phyloP scores from a whole-genome alignment of 1,139 yeast genomes.

The Geotrichum carabidarum region DNA sequence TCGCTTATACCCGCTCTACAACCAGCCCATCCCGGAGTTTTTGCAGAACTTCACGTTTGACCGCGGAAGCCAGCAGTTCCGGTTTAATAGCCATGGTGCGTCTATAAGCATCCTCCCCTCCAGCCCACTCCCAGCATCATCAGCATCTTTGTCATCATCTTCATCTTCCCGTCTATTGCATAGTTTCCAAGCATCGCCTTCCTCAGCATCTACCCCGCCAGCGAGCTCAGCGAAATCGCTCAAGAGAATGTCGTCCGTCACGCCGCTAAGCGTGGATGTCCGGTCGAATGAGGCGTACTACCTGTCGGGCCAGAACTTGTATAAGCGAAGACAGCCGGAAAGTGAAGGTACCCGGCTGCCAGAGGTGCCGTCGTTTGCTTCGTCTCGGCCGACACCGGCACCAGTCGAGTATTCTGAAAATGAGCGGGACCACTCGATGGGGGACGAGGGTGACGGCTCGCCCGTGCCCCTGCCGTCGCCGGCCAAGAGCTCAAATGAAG shows the following conservation, averaged over 20 bases:
- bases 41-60: constrained; percentile 10
- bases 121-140: not conserved
- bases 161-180: no score
- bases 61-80: constrained; percentile 2
- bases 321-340: constrained; percentile 1
- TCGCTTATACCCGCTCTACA: constrained; percentile 12
- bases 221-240: not conserved
- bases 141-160: not conserved
- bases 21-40: not conserved
- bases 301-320: not conserved
- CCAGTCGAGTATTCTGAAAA: constrained; percentile 4
- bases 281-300: not conserved
- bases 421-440: not conserved
- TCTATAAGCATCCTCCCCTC: not conserved
- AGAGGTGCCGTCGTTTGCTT: not conserved
- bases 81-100: not conserved
- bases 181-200: not conserved
- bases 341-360: not conserved
- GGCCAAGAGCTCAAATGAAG: constrained; percentile 3
- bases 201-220: not conserved
- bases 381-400: not conserved
- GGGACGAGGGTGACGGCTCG: constrained; percentile 2
- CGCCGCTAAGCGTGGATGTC: not conserved
- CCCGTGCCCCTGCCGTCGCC: constrained; percentile 12
- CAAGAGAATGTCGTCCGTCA: not conserved